A percentile compares a stretch with the other conserved stretches of the same genome.
phyloP scores from a whole-genome alignment of 352 stramenopile genomes.

The Phytophthora vignae region DNA sequence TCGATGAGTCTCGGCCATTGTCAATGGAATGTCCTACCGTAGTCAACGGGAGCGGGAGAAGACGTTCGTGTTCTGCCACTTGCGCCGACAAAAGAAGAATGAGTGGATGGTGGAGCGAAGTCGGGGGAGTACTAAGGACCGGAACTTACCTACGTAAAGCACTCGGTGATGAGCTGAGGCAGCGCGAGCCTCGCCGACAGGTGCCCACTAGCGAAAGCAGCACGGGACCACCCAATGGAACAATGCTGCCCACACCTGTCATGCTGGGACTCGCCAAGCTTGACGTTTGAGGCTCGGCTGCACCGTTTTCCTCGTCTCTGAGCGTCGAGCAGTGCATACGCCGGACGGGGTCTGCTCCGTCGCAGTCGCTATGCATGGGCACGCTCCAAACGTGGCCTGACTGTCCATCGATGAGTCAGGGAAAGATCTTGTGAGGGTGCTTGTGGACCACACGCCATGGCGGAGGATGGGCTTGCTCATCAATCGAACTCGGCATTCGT shows the following conservation, averaged over 20 bases:
- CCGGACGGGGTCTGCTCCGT: neutral
- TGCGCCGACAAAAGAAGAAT: slow-evolving; percentile 22
- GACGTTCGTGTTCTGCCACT: too few species aligned
- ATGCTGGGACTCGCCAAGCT: slow-evolving; percentile 5
- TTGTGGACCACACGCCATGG: neutral
- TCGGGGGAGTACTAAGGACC: neutral
- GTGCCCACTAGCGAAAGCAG: slow-evolving; percentile 23
- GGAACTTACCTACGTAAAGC: neutral
- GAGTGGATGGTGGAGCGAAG: neutral
- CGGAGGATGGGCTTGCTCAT: neutral
- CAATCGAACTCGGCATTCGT: too few species aligned
- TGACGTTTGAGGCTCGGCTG: neutral
- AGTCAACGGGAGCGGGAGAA: too few species aligned
- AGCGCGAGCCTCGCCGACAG: slow-evolving; percentile 14
- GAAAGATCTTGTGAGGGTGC: slow-evolving; percentile 15
- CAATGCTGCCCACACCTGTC: slow-evolving; percentile 7
- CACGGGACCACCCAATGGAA: slow-evolving; percentile 32
- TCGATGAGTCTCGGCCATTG: slow-evolving; percentile 16
- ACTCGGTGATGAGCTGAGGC: slow-evolving; percentile 1
- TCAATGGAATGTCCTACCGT: too few species aligned
- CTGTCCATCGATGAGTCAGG: neutral
- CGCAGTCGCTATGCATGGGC: slow-evolving; percentile 25
- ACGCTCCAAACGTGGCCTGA: neutral
- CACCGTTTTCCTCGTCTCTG: slow-evolving; percentile 27
- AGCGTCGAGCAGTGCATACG: slow-evolving; percentile 10